These are phyloP conservation scores for Hysterangium stoloniferum DNA, from an alignment of 768 basidiomycete genomes.

Conservation along the genomic window DNA sequence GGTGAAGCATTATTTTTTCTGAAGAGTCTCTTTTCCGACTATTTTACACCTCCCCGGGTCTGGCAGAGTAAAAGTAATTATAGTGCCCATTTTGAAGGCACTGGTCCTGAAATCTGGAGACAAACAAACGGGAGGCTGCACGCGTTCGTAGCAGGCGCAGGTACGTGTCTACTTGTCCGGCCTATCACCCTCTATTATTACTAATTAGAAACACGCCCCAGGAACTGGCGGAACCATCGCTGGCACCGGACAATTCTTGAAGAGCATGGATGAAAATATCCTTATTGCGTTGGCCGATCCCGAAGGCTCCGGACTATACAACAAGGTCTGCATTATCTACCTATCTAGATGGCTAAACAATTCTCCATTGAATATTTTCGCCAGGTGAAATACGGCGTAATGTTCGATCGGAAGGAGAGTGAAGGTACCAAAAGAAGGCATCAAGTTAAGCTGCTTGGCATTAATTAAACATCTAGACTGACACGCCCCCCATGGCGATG, in stretches of 20 bases:
- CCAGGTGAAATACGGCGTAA: conserved; percentile 83
- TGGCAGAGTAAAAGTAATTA: conserved; percentile 80
- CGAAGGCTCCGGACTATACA: conserved; percentile 90
- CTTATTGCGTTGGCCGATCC: conserved; percentile 80
- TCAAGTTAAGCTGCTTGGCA: conserved; percentile 33
- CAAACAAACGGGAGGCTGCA: conserved; percentile 79
- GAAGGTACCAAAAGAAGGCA: conserved; percentile 91
- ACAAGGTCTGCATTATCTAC: conserved; percentile 50
- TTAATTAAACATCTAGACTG: background rate
- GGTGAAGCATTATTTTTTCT: conserved; percentile 22
- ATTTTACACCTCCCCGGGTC: background rate
- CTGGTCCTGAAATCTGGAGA: conserved; percentile 92
- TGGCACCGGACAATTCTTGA: conserved; percentile 74
- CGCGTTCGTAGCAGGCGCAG: conserved; percentile 88
- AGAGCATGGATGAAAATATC: conserved; percentile 59
- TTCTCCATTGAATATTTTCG: background rate
- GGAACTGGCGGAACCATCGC: conserved; percentile 97
- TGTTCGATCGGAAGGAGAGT: conserved; percentile 89
- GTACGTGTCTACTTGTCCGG: conserved; percentile 26
- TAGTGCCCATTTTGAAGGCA: conserved; percentile 80
- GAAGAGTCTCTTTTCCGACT: background rate
- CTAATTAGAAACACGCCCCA: no score
- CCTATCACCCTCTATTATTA: background rate
- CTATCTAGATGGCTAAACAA: background rate
- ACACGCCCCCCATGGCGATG: background rate